Percentiles rank a stretch among this genome's conserved stretches.
Evolutionary conservation across 768 basidiomycete genomes (phyloP).

Genomic region (Baorangia bicolor): DNA sequence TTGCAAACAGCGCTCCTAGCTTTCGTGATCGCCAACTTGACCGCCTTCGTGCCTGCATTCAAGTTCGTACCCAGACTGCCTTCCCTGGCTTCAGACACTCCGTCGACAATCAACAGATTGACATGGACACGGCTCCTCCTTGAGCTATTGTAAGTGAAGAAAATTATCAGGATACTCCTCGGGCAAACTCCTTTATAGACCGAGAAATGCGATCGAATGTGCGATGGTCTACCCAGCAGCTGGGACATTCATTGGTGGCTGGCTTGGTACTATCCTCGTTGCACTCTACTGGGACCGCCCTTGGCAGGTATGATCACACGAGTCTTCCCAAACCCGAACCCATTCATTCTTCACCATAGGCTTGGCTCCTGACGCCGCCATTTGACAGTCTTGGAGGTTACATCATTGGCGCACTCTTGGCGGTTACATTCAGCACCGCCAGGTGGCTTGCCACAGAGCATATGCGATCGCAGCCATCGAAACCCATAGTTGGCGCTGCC

Average conservation of each 20-base stretch:
- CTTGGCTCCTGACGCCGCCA: constrained; percentile 79
- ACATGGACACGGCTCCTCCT: no score
- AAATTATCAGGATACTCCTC: background rate
- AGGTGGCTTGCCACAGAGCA: no score
- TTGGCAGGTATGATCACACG: no score
- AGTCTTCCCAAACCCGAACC: background rate
- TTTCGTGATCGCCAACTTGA: constrained; percentile 63
- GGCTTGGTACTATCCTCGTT: constrained; percentile 78
- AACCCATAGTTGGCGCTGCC: constrained; percentile 15
- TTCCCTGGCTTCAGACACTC: constrained; percentile 39
- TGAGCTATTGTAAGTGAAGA: constrained; percentile 65
- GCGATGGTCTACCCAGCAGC: no score
- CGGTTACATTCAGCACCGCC: constrained; percentile 46
- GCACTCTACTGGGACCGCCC: constrained; percentile 97
- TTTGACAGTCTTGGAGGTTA: constrained; percentile 74
- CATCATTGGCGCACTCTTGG: constrained; percentile 54
- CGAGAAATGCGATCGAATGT: no score
- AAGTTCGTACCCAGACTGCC: constrained; percentile 72
- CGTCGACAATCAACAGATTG: constrained; percentile 52
- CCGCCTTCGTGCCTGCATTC: constrained; percentile 61
- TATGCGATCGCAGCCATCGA: constrained; percentile 24
- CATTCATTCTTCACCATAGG: constrained; percentile 38
- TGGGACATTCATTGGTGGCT: no score
- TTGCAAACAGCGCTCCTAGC: constrained; percentile 66
- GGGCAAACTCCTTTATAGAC: no score